Evolutionary conservation across 208 protist species (phyloP), one percentile per base, ranked within the genome.

Genomic region (Wallacemonas sp.): DNA sequence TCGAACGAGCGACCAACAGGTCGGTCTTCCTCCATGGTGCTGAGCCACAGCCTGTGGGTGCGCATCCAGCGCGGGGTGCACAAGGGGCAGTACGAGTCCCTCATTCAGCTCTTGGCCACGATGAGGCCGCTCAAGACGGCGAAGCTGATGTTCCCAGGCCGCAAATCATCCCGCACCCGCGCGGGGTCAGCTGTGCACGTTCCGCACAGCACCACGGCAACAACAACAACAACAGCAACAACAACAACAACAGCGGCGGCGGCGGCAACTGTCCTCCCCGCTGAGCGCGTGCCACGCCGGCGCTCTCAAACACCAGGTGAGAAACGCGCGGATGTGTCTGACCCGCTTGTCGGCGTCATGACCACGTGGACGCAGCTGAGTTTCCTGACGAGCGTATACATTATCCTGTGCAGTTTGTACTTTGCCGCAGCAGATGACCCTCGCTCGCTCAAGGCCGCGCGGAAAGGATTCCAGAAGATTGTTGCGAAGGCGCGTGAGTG

Each of bases 121-220:
- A 33, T 58, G 51, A 58, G 41, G 30, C 51, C 51, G 51, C 30
- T 58, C 17, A 58, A 58, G 51, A 31, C 34, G 51, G 51, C 51
- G 1, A 26, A 31, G 4, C 51, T 24, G 17, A 26, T 58, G 12
- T 58, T 58, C 19, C 51, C 51, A 5, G 34, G 51, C 5, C 46
- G 46, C 15, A 54, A 54, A 30, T 8, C 46, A 3, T 54, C 1
- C 6, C 15, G n/a, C n/a, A n/a, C n/a, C n/a, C n/a, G n/a, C n/a
- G n/a, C n/a, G n/a, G n/a, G n/a, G n/a, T n/a, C n/a, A n/a, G n/a
- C n/a, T n/a, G n/a, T n/a, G n/a, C n/a, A n/a, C n/a, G n/a, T n/a
- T n/a, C n/a, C n/a, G n/a, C n/a, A n/a, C n/a, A n/a, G n/a, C n/a
- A n/a, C n/a, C n/a, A n/a, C n/a, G n/a, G n/a, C n/a, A n/a, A n/a